Percentiles rank a stretch among this genome's conserved stretches.
These are phyloP conservation scores for Dioszegia crocea DNA, from an alignment of 768 basidiomycete species.

Conservation along the genomic window DNA sequence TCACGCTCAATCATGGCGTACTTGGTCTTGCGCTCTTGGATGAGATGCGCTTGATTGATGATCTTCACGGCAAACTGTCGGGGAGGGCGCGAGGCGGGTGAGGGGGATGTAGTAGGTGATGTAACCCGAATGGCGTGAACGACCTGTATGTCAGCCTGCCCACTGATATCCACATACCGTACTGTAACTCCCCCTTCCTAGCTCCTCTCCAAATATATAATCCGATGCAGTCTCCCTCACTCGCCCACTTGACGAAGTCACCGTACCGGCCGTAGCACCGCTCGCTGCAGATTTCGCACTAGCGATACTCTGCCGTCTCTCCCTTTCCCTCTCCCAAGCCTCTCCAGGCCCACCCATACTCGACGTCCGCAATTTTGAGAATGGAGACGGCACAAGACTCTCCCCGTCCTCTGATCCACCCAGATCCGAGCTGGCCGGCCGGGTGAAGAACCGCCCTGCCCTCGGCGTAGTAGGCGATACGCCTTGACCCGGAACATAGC, in stretches of 20 bases:
- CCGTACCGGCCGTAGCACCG: not conserved
- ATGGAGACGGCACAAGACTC: not conserved
- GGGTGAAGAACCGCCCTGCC: not conserved
- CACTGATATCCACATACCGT: constrained; percentile 30
- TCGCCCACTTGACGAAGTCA: not conserved
- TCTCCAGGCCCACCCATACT: constrained; percentile 14
- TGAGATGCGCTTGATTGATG: constrained; percentile 50
- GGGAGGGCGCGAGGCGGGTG: constrained; percentile 21
- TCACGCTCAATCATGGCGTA: constrained; percentile 51
- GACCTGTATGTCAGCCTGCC: constrained; percentile 14
- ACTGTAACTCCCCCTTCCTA: constrained; percentile 50
- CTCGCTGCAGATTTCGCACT: constrained; percentile 6
- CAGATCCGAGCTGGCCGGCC: not conserved
- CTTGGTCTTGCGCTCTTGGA: constrained; percentile 50
- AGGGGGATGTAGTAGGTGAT: constrained; percentile 19
- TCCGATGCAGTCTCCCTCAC: constrained; percentile 32
- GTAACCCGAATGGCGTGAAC: constrained; percentile 19
- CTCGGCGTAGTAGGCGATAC: constrained; percentile 14
- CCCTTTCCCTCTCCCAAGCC: constrained; percentile 19
- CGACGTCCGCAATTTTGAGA: constrained; percentile 9
- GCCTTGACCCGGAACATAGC: constrained; percentile 1
- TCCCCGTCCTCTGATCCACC: not conserved
- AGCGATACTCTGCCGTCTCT: constrained; percentile 32
- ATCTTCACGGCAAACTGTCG: constrained; percentile 50
- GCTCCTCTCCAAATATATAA: constrained; percentile 49